These are phyloP conservation scores for Fraxinus albicans DNA, from an alignment of 305 asterid genomes.

Conservation along the genomic window DNA sequence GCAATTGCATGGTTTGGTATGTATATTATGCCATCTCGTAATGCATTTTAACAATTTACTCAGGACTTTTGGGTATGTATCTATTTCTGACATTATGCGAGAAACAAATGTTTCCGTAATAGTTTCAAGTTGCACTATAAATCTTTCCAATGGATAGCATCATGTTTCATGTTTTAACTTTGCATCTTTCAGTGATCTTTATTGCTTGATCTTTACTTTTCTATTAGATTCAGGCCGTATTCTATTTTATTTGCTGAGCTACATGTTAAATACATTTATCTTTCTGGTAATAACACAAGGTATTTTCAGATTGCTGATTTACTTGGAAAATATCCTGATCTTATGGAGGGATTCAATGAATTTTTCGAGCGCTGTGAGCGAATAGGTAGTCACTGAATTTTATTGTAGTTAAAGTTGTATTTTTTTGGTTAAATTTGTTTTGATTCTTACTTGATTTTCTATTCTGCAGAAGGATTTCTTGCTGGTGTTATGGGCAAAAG, in stretches of 20 bases:
- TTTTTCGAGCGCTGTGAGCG: conserved; percentile 92
- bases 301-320: conserved; percentile 74
- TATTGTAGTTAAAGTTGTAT: conserved; percentile 19
- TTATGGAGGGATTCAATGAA: conserved; percentile 88
- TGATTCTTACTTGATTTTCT: conserved; percentile 34
- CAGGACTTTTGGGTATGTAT: neutral
- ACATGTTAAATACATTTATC: neutral
- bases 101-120: neutral
- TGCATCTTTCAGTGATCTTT: neutral
- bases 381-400: conserved; percentile 56
- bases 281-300: conserved; percentile 20
- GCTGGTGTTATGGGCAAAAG: conserved; percentile 97
- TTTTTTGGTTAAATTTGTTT: neutral
- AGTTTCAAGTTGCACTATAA: neutral
- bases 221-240: neutral
- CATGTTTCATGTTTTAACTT: conserved; percentile 9
- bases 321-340: conserved; percentile 92
- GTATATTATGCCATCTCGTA: conserved; percentile 19
- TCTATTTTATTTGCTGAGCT: neutral
- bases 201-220: conserved; percentile 6
- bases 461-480: conserved; percentile 88
- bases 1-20: conserved; percentile 86
- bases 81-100: neutral
- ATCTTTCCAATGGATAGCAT: conserved; percentile 3
- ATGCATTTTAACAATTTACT: neutral